Evolutionary conservation across 192 early-diverging fungal species (phyloP), one percentile per base, ranked within the genome.

Genomic region (Coemansia sp.): DNA sequence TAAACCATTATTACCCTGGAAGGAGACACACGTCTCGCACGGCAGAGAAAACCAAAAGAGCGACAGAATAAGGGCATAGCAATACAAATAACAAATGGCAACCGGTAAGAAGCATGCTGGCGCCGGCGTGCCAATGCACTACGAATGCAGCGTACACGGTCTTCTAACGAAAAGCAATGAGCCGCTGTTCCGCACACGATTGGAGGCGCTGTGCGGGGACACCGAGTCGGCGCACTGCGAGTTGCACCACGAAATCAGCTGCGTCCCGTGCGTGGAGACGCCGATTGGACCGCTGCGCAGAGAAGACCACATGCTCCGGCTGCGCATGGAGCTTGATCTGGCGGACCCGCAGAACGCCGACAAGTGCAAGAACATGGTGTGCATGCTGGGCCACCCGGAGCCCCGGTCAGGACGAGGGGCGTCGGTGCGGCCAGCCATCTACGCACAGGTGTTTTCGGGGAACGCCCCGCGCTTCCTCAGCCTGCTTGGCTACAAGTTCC

Each of bases 401-500:
- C 89, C 89, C 14, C 86, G 85, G 32, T 85, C 84, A 6, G 79
- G 81, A 15, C 73, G 84, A 48, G 78, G 83, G 20, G 85, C 85
- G 5, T 88, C 83, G 1, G 87, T 87, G 23, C 83, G 89, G 33
- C 87, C 88, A 7, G 85, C 84, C 9, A 84, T 89, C 29, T 82
- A 89, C 65, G 85, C 88, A 14, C 79, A 83, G 48, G 66, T 85
- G 15, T 29, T 84, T 13, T 72, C 85, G n/a, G 91, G 89, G 15
- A 87, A 92, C 66, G 87, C 84, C 0, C 75, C 89, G 62, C 73
- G 84, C 67, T 90, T 88, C 59, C 84, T 92, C 74, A 83, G 80
- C 32, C 78, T 89, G 42, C 72, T 93, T 10, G 89, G 91, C 9
- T 93, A 93, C 66, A 87, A 69, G 82, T 89, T 78, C 69, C 82